Evolutionary conservation across 371 early-diverging fungal genomes (phyloP), one percentile per base, ranked within the genome.

Genomic region (Nematocida sp.): DNA sequence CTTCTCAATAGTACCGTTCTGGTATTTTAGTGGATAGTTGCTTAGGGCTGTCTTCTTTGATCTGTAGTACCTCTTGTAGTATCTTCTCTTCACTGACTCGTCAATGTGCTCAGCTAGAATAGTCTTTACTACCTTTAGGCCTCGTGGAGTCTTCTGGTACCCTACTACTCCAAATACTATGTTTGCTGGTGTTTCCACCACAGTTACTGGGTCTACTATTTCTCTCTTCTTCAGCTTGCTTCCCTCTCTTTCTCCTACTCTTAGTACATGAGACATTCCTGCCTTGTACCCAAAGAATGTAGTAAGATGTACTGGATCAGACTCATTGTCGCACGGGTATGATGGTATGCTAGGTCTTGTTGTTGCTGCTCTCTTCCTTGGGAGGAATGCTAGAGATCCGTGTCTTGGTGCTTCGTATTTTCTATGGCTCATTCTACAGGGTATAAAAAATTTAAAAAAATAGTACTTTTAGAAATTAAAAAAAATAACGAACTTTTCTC

Each of bases 251-350:
- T 76, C 53, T 53, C 53, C 85, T 84, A 94, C 94, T 81, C 97
- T 91, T 77, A 99, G 93, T 81, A 96, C 89, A 87, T 99, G 96
- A 84, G 96, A 94, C 96, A 96, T 96, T 84, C 96, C 97, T 65
- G 94, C 95, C 90, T 96, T 96, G 91, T 96, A 96, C 79, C 90
- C 95, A 83, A 96, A 85, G 89, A 94, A 96, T 81, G 93, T 96
- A 63, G 96, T 95, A 84, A 95, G 85, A 87, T 96, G 96, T 78
- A 94, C 92, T 67, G 91, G 88, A 88, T 92, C 90, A 84, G 86
- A 85, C 70, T 88, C 83, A 86, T 94, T 91, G 86, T 98, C 99
- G 87, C 90, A 89, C 84, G 96, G 96, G 90, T 92, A 96, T 77
- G 96, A 89, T 90, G 94, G 93, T 80, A 90, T 89, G 82, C 90